Evolutionary conservation across 768 basidiomycete genomes (phyloP), one percentile per base, ranked within the genome.

Genomic region (Candolleomyces efflorescens): DNA sequence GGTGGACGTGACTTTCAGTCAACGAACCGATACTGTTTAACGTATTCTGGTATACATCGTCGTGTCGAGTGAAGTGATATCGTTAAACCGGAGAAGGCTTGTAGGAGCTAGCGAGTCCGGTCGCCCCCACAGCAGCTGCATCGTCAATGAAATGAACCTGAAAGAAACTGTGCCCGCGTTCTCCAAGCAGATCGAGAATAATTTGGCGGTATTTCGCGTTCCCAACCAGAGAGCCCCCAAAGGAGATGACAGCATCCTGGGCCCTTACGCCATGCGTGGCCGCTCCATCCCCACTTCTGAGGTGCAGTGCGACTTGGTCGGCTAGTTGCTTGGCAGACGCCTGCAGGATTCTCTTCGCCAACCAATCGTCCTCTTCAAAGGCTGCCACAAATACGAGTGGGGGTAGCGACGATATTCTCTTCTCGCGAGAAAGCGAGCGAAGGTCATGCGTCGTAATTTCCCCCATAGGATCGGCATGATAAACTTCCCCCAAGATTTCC

Each of bases 301-400:
- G 72, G 23, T 89, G 72, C 44, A 81, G 68, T 1, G 79, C 73
- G 37, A 91, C 80, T 65, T 88, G 78, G 22, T 78, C 74, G 0
- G 83, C 88, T 48, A 92, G 81, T 44, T 69, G 72, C 5, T 71
- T 66, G 2, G 88, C 82, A 50, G 81, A 81, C 0, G 67, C 75
- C 15, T 71, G 70, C 11, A 92, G 70, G 26, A 92, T 81, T 26
- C 73, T 73, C 48, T 86, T 62, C 1, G 90, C 90, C 27, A 91
- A 76, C 39, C 80, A 73, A 64, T 93, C 90, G 15, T 69, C 68
- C 47, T 88, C 79, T 43, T 83, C 78, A 70, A 92, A 90, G 5
- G 89, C 90, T 1, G 88, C 83, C 2, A 78, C 72, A 66, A 94
- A 93, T n/a, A 92, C 88, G 45, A 91, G 69, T 2, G 90, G 90